Percentiles rank a stretch among this genome's conserved stretches.
Evolutionary conservation across 257 asterid species (phyloP).

Genomic region (Anisodus tanguticus): DNA sequence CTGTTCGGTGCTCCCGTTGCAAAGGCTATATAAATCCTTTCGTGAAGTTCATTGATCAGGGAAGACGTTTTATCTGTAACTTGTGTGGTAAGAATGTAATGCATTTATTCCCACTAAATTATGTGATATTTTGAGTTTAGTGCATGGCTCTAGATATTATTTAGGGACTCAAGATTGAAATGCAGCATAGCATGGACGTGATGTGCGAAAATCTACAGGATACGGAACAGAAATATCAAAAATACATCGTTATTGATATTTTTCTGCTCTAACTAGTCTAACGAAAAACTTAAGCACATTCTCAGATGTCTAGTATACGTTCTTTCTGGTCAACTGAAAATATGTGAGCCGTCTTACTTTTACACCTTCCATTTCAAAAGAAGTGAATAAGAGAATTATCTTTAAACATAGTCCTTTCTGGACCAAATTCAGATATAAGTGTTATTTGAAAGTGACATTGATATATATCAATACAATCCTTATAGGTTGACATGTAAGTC

Average conservation of each 20-base stretch:
- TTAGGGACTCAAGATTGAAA: conserved; percentile 19
- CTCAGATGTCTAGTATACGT: background rate
- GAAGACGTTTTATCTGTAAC: conserved; percentile 93
- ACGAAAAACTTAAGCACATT: background rate
- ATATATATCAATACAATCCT: background rate
- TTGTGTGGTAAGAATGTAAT: conserved; percentile 75
- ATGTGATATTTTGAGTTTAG: conserved; percentile 21
- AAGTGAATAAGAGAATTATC: background rate
- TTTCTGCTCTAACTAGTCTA: background rate
- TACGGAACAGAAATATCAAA: background rate
- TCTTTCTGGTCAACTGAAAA: conserved; percentile 8
- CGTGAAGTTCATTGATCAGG: conserved; percentile 94
- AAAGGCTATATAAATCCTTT: conserved; percentile 97
- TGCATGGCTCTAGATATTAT: background rate
- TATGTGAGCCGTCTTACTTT: background rate
- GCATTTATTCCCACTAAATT: conserved; percentile 1
- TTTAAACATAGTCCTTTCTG: background rate
- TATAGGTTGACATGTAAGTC: conserved; percentile 6
- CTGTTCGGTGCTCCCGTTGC: conserved; percentile 98
- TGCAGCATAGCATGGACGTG: background rate
- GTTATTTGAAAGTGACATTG: background rate
- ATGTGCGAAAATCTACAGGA: background rate
- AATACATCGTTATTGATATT: background rate
- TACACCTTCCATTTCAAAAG: conserved; percentile 3
- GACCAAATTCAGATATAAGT: background rate